Conservation (phyloP, 2,329 filamentous ascomycete genomes). For the Apiospora koreana region DNA sequence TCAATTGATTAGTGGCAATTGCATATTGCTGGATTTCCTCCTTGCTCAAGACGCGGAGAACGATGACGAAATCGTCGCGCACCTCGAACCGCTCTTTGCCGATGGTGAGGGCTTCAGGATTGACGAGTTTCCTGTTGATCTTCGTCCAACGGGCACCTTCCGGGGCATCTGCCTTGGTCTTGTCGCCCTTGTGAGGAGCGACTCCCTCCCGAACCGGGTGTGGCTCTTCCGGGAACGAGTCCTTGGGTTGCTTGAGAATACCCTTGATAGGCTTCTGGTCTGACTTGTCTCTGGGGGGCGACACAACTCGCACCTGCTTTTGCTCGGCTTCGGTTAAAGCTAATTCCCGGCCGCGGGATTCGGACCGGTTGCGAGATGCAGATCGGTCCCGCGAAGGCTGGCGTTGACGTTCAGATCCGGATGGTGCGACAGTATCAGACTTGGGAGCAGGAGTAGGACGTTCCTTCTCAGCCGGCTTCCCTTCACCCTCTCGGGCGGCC, state of each 20-base stretch:
- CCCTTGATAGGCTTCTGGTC: constrained; percentile 75
- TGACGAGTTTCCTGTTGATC: constrained; percentile 85
- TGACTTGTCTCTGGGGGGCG: constrained; percentile 64
- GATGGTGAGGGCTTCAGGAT: constrained; percentile 80
- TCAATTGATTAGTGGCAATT: constrained; percentile 75
- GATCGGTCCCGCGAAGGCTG: constrained; percentile 23
- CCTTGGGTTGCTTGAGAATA: constrained; percentile 81
- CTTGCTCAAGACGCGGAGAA: constrained; percentile 81
- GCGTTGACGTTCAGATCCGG: constrained; percentile 20
- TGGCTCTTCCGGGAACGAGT: constrained; percentile 83
- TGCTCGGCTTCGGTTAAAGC: constrained; percentile 32
- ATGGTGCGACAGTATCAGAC: constrained; percentile 18
- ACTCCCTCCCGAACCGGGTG: constrained; percentile 86
- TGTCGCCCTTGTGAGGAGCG: constrained; percentile 87
- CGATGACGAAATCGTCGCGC: constrained; percentile 90
- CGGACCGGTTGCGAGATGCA: constrained; percentile 14
- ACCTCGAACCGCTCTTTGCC: constrained; percentile 93
- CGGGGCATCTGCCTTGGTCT: constrained; percentile 72
- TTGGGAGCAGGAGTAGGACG: constrained; percentile 15
- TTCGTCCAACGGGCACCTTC: constrained; percentile 88
- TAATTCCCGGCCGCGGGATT: constrained; percentile 45
- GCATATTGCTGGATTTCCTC: constrained; percentile 91
- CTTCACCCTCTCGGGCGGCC: constrained; percentile 41
- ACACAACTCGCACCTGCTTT: constrained; percentile 67
- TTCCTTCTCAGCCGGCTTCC: constrained; percentile 27